Evolutionary conservation across 371 early-diverging fungal species (phyloP).

Genomic region (Mucor saturninus): DNA sequence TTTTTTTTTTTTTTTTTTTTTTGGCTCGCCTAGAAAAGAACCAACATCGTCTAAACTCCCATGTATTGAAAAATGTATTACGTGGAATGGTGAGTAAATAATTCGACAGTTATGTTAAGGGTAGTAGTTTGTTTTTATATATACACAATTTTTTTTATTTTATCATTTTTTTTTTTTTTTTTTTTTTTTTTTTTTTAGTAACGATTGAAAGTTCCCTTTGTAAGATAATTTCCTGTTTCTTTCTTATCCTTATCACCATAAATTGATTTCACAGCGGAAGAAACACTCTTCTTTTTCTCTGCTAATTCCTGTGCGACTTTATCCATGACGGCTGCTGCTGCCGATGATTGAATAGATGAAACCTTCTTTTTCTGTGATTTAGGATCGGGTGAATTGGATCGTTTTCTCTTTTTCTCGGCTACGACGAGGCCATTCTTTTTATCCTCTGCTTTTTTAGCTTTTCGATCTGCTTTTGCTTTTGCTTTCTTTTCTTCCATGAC

Average conservation of each 20-base stretch:
- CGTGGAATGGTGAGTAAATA: too few species aligned
- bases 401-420: constrained; percentile 36
- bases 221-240: constrained; percentile 62
- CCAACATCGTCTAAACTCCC: too few species aligned
- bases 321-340: constrained; percentile 58
- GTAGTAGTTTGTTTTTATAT: too few species aligned
- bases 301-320: constrained; percentile 63
- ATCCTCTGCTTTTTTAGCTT: constrained; percentile 51
- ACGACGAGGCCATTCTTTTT: constrained; percentile 24
- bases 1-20: too few species aligned
- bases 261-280: constrained; percentile 63
- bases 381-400: constrained; percentile 6
- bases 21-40: too few species aligned
- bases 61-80: too few species aligned
- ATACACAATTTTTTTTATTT: too few species aligned
- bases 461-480: constrained; percentile 63
- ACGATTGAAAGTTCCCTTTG: constrained; percentile 74
- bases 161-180: neutral
- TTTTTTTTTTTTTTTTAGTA: constrained; percentile 33
- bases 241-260: constrained; percentile 50
- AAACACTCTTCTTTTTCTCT: constrained; percentile 44
- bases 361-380: constrained; percentile 25
- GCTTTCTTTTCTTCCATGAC: constrained; percentile 63
- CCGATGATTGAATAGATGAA: constrained; percentile 32
- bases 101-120: too few species aligned